Base-by-base conservation (phyloP, 495 filamentous ascomycete species). In the Astrocystis sublimbata region DNA sequence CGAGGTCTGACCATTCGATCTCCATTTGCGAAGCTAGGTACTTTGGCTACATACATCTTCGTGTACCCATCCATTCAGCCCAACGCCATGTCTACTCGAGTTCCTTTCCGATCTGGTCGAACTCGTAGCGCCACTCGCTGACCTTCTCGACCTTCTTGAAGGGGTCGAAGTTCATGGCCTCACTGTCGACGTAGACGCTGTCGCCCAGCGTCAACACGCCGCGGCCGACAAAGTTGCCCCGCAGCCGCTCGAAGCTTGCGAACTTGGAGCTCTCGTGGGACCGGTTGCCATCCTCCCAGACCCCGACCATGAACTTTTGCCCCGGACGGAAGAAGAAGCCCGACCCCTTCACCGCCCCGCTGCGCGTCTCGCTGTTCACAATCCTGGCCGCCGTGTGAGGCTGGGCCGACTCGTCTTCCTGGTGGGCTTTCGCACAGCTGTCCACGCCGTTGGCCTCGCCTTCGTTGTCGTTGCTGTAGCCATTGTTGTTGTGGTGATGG, bases 311-410 rank as follows among this genome's bases (percentile, higher is more conserved):
- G 62, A 71, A 74, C 15, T 51, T 66, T 46, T 64, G 47, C 1
- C 68, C 71, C 0, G 49, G 58, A 15, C 53, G 61, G 68, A 78
- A 78, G 68, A 77, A 77, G 68, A 77, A 73, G 23, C 58, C 61
- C 0, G 40, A 55, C 28, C 69, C 54, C 15, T 51, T 40, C 24
- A 45, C 15, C 1, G 62, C 38, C 28, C 45, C 42, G 9, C 53
- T 50, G 42, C 53, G 51, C 7, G 52, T 57, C 60, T 38, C 51
- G 33, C 60, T 57, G 6, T 51, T 58, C 1, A 63, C 46, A 4
- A 61, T 35, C 12, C 42, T 53, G 8, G 58, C 47, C 12, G 35
- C 17, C 24, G 40, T 50, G 7, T 50, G 42, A 2, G 60, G 36
- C 0, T 26, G 41, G n/a, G 43, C 38, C 28, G 60, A 57, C 47